Evolutionary conservation across 768 basidiomycete genomes (phyloP).

Genomic region (Pisolithus microcarpus): DNA sequence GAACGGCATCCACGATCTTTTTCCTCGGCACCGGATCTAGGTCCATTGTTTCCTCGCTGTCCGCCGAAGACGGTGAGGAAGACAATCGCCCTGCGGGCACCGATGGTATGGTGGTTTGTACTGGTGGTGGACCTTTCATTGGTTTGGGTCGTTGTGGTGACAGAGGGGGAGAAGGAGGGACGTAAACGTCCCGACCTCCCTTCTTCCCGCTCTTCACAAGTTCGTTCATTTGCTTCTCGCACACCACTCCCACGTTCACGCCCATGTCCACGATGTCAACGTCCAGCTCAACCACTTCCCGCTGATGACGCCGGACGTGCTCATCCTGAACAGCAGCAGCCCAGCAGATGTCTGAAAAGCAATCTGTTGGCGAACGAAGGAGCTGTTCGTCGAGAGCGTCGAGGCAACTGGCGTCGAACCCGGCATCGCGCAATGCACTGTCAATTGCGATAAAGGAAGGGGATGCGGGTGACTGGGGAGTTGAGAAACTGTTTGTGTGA

Average conservation of each 20-base stretch:
- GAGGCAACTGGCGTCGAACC: slow-evolving; percentile 32
- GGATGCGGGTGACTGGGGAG: background rate
- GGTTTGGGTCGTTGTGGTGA: background rate
- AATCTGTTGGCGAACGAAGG: slow-evolving; percentile 30
- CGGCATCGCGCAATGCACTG: slow-evolving; percentile 23
- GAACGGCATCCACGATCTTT: background rate
- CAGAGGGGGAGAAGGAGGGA: background rate
- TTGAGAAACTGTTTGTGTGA: background rate
- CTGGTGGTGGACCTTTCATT: background rate
- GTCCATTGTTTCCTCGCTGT: background rate
- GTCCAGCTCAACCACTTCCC: background rate
- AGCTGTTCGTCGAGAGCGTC: slow-evolving; percentile 35
- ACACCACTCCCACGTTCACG: background rate
- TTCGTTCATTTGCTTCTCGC: background rate
- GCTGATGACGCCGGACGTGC: slow-evolving; percentile 18
- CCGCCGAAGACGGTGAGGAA: background rate
- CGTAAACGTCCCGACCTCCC: background rate
- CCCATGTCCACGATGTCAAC: slow-evolving; percentile 1
- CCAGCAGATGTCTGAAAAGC: slow-evolving; percentile 38
- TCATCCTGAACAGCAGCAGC: slow-evolving; percentile 27
- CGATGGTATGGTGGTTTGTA: background rate
- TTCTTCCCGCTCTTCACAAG: background rate
- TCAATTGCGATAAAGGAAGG: slow-evolving; percentile 12
- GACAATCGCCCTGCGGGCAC: background rate
- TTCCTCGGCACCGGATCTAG: background rate